phyloP scores from a whole-genome alignment of 306 rosid species.

The Myrica gale region DNA sequence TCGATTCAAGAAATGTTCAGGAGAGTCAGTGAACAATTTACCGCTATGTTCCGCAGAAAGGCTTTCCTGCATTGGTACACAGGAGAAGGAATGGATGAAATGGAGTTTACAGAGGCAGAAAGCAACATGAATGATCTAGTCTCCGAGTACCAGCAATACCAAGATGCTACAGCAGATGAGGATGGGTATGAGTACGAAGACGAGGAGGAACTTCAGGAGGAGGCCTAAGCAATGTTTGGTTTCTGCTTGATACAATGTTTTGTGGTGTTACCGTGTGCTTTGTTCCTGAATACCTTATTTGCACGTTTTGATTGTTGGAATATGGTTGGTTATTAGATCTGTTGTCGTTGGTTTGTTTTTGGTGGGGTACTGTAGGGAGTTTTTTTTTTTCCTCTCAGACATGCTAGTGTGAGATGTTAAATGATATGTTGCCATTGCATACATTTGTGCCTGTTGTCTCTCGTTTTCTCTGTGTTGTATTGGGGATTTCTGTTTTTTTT shows the following conservation, averaged over 20 bases:
- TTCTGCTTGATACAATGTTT: conserved; percentile 8
- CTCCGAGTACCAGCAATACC: conserved; percentile 68
- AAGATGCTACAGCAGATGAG: conserved; percentile 65
- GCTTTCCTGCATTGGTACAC: conserved; percentile 74
- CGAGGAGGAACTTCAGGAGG: conserved; percentile 55
- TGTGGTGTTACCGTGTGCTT: conserved; percentile 30
- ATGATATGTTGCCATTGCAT: not conserved
- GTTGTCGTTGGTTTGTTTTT: conserved; percentile 19
- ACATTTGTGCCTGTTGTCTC: not conserved
- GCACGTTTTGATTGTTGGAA: conserved; percentile 40
- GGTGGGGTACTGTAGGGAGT: conserved; percentile 29
- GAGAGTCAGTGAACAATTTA: conserved; percentile 73
- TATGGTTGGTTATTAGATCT: conserved; percentile 8
- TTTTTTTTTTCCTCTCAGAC: conserved; percentile 17
- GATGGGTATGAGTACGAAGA: conserved; percentile 56
- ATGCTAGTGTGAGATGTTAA: conserved; percentile 16
- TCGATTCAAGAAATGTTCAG: conserved; percentile 72
- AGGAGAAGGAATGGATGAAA: conserved; percentile 65
- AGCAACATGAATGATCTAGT: conserved; percentile 68
- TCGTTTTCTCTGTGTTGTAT: too few relatives aligned
- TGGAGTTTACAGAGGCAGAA: conserved; percentile 64
- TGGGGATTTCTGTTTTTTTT: too few relatives aligned
- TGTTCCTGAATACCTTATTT: conserved; percentile 2
- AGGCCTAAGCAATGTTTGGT: conserved; percentile 27
- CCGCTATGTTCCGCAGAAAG: conserved; percentile 76